Evolutionary conservation across 345 rosid species (phyloP), one percentile per base, ranked within the genome.

Genomic region (Brassica nigra): DNA sequence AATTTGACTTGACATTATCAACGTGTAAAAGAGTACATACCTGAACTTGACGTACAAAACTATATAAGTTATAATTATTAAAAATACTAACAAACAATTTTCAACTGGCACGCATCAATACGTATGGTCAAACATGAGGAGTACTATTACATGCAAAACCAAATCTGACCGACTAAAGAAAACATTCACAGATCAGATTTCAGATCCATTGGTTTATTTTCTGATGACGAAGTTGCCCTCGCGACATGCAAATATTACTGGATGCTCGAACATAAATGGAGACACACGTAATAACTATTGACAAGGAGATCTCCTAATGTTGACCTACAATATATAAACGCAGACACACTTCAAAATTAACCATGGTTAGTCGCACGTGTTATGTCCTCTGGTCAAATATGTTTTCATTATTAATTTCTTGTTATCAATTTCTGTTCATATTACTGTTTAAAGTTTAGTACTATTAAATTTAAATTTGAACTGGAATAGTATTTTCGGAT

Each of bases 311-410:
- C n/a, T 83, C 69, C 4, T 11, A 57, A 83, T 70, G 83, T 86
- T 84, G 91, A 86, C 94, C 74, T 80, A n/a, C 72, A 80, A 69
- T 36, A 59, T 67, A 61, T 70, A 74, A n/a, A 49, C 30, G 72
- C 49, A 78, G 70, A 79, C 75, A 79, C 75, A 68, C 66, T 74
- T 80, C 78, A 74, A 67, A 68, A 54, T 66, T 76, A 78, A 76
- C 63, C 77, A 72, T 18, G 31, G 73, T 73, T 78, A 76, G 15
- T 79, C 78, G n/a, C 82, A 79, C 78, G 82, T 68, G 82, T 33
- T 37, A 68, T 74, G 82, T 62, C 66, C 75, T 79, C 36, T 27
- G 28, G 81, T 81, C 73, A 83, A 76, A 81, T 83, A 73, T 67
- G 67, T 71, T 71, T 71, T 44, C 68, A 59, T 30, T 44, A 11